Conservation (phyloP, 805 yeast species). For the Ogataea parapolymorpha region DNA sequence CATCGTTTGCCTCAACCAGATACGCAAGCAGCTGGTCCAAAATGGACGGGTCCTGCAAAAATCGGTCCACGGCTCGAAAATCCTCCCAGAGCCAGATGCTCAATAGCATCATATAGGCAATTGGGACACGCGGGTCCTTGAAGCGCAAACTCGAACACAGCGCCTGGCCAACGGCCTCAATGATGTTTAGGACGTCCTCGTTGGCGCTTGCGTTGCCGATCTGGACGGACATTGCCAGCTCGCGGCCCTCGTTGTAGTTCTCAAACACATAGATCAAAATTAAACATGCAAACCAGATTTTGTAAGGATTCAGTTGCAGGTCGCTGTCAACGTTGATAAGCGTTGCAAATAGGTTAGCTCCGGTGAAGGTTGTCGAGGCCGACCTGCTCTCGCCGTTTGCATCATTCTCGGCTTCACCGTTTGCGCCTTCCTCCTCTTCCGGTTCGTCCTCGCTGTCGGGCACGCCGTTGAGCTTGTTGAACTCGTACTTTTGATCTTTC, state of each 20-base stretch:
- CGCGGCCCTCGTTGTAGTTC: conserved; percentile 48
- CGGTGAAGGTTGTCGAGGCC: conserved; percentile 32
- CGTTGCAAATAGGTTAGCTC: conserved; percentile 64
- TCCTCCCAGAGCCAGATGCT: conserved; percentile 79
- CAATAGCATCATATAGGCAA: conserved; percentile 74
- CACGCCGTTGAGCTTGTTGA: conserved; percentile 29
- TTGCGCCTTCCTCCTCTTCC: conserved; percentile 1
- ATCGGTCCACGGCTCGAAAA: conserved; percentile 67
- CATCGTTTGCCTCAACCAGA: conserved; percentile 43
- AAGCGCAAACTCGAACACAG: conserved; percentile 59
- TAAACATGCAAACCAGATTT: conserved; percentile 77
- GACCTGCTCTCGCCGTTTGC: conserved; percentile 7
- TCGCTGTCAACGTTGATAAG: conserved; percentile 76
- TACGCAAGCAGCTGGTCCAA: conserved; percentile 66
- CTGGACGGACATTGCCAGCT: conserved; percentile 44
- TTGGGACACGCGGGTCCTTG: conserved; percentile 68
- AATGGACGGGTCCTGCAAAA: conserved; percentile 64
- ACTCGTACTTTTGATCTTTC: conserved; percentile 56
- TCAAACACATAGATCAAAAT: conserved; percentile 61
- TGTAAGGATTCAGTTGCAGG: conserved; percentile 76
- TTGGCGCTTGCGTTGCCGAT: conserved; percentile 59
- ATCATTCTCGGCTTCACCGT: not conserved
- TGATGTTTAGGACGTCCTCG: conserved; percentile 65
- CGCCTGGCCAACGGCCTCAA: conserved; percentile 77
- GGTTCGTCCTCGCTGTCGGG: conserved; percentile 16